Evolutionary conservation across 2,329 filamentous ascomycete genomes (phyloP).

Genomic region (Penicillium sp.): DNA sequence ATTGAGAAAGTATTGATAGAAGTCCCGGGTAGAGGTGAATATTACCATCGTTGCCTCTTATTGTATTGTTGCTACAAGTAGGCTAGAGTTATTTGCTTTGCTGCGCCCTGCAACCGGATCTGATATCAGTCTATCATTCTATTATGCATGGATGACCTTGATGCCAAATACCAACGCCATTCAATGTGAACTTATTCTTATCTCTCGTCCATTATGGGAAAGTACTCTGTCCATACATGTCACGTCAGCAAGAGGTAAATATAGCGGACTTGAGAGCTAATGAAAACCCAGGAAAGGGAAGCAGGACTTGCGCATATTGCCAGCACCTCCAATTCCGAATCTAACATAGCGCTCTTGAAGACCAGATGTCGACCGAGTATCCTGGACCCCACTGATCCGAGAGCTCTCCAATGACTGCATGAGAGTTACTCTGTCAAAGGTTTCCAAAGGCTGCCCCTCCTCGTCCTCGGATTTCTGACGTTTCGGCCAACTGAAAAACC

Average conservation of each 20-base stretch:
- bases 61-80: neutral
- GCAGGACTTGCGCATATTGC: constrained; percentile 26
- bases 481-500: constrained; percentile 18
- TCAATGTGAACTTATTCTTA: neutral
- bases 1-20: neutral
- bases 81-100: neutral
- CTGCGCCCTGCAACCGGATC: neutral
- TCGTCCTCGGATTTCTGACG: constrained; percentile 10
- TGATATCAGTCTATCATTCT: neutral
- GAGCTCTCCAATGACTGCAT: constrained; percentile 12
- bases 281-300: neutral
- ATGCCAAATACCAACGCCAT: neutral
- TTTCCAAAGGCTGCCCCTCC: constrained; percentile 10
- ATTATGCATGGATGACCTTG: neutral
- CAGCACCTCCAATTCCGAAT: constrained; percentile 27
- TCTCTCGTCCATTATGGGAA: constrained; percentile 1
- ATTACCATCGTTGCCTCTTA: neutral
- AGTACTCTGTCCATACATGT: constrained; percentile 3
- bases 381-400: neutral
- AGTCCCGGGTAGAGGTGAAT: neutral
- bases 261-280: neutral
- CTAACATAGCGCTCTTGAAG: constrained; percentile 21
- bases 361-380: neutral
- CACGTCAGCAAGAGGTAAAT: constrained; percentile 4
- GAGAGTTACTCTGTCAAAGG: constrained; percentile 2